Evolutionary conservation across 2,329 filamentous ascomycete genomes (phyloP), one percentile per base, ranked within the genome.

Genomic region (Aspergillus sp.): DNA sequence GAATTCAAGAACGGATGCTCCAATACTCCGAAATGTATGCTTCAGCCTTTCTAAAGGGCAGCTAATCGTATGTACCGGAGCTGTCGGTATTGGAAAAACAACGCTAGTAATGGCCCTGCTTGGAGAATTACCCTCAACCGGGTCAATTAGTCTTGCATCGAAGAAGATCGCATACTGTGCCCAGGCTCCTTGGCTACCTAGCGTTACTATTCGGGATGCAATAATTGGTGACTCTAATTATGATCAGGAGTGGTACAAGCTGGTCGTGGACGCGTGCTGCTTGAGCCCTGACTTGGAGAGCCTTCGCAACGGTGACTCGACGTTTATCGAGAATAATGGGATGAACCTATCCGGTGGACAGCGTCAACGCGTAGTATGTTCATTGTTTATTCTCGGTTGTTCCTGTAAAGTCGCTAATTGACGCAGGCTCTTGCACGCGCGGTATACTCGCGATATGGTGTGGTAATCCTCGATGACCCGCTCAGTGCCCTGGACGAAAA

Each of bases 41-140:
- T 21, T 47, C 6, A 17, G 23, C 1, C 2, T 58, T 8, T 6
- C 6, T 11, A 32, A 6, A 3, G 49, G 56, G 2, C 23, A 36
- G 3, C 25, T 54, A 8, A 10, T 47, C 2, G 44, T 58, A 8
- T 19, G n/a, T 8, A 21, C 32, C 5, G 62, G 62, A 3, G 55
- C 62, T 3, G 52, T 57, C 32, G 62, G 59, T 3, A 39, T 36
- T 8, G 62, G 62, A 5, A 62, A 63, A 23, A 42, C 59, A 2
- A 62, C 42, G 7, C 13, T 64, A 8, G 19, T 49, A 3, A 38
- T 48, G 11, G 44, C 57, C 13, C 38, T 58, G 10, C 30, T 62
- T 2, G 60, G 62, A 5, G 60, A 64, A 15, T 8, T 55, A 13
- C 3, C 23, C 11, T 30, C 17, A 8, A 15, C 13, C 1, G 60